Base-by-base conservation (phyloP, 257 asterid genomes). In the Knoxia roxburghii region DNA sequence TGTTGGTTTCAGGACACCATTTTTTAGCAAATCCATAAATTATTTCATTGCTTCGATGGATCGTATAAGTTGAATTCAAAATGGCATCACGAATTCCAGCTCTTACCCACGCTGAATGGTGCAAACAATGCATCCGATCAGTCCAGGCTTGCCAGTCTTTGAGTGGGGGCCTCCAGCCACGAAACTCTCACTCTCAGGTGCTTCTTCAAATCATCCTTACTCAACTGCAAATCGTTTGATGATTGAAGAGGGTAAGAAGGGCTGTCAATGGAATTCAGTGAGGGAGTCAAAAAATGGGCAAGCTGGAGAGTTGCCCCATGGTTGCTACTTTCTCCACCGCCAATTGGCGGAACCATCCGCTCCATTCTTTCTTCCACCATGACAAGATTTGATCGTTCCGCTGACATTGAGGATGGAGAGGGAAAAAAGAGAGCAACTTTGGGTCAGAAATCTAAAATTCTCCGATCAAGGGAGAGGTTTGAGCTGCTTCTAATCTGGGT, bases 1-100 rank as follows among this genome's bases (percentile, higher is more conserved):
- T 75, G 60, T 76, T 80, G 2, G 88, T 80, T 14, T 65, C 77
- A 8, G 79, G 55, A 49, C 61, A 57, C 89, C 89, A 83, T 29
- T 75, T 76, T 27, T 79, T 81, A 1, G 64, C 79, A 23, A 83
- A 24, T 7, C 70, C 75, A 0, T 61, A n/a, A 37, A 83, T 59
- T 24, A 83, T 40, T 7, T 76, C 74, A 0, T 63, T 32, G 11
- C 76, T 55, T 18, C 12, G 18, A 12, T 23, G 23, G 4, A 76
- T 65, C 21, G 7, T 64, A 14, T 58, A 50, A 0, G 18, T 17
- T 2, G 84, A 80, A 20, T 64, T 46, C 70, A 63, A 58, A 0
- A 83, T 46, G 0, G 80, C 72, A 46, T 78, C 75, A 8, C 68
- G 49, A 39, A 80, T 61, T 12, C 84, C 84, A 2, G 78, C 76